Base-by-base conservation (phyloP, 2,329 filamentous ascomycete genomes). In the Fusarium marasasianum region DNA sequence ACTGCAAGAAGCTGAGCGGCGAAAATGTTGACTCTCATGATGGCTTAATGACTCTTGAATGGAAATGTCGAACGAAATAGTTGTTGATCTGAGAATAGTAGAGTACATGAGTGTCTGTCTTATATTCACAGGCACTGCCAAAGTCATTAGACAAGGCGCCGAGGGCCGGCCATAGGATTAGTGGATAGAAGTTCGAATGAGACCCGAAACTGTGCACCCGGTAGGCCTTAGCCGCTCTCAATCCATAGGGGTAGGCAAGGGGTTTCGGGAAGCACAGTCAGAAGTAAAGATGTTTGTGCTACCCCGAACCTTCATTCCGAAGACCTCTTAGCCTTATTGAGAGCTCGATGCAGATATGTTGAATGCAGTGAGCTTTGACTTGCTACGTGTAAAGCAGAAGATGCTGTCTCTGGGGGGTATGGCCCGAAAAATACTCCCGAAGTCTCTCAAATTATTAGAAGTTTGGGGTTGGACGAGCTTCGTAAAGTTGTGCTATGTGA, bases 391-490 rank as follows among this genome's bases (percentile, higher is more conserved):
- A 20, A 22, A 13, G 11, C 7, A 7, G 5, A 29, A 26, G 6
- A 2, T 2, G 12, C 1, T 22, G 14, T 26, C 8, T 6, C 5
- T 29, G 10, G 5, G 6, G 7, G n/a, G 3, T 5, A 11, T 10
- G 12, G 8, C n/a, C 50, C 6, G 18, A 26, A 53, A n/a, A 4
- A 5, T 18, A 14, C 3, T 11, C 4, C 20, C 2, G 9, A 7
- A 20, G 9, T 20, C 12, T 2, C n/a, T 12, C n/a, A 47, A 26
- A 9, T 18, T 29, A 14, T 29, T 22, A 26, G 18, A 50, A n/a
- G 10, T 9, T 18, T 35, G 15, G 31, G 14, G 8, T 6, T 33
- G 11, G 22, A 20, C 17, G 6, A 24, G 17, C 20, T 15, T 15
- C 13, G 4, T 7, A 9, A 18, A 20, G 10, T 14, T 10, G 4